Percentiles rank a stretch among this genome's conserved stretches.
Conservation (phyloP, 345 rosid species). For the Eucalyptus cladocalyx region DNA sequence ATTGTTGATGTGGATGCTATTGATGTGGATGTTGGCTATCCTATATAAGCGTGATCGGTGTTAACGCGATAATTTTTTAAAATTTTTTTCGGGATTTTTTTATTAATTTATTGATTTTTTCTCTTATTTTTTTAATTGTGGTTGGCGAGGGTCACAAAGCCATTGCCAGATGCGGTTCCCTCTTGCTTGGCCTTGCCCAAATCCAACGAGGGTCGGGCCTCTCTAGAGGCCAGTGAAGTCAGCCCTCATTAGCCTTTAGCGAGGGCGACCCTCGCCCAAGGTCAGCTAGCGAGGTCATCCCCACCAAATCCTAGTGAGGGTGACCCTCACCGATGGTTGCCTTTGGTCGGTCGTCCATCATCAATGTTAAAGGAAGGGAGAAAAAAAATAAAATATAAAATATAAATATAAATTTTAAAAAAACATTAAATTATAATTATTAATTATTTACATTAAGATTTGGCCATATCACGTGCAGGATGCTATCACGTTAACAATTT, state of each 20-base stretch:
- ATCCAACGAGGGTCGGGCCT: not conserved
- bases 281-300: rapidly evolving
- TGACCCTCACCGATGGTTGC: too few species aligned
- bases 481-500: too few species aligned
- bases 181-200: not conserved
- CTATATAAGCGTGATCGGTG: rapidly evolving
- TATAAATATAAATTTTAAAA: too few species aligned
- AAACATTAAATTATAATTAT: too few species aligned
- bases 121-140: not conserved
- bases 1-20: rapidly evolving
- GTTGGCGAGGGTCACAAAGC: rapidly evolving
- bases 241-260: not conserved
- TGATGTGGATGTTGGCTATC: rapidly evolving
- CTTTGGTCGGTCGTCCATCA: rapidly evolving
- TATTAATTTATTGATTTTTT: too few species aligned
- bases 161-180: rapidly evolving
- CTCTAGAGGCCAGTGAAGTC: rapidly evolving
- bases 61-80: too few species aligned
- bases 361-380: too few species aligned
- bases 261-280: rapidly evolving
- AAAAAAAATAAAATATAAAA: too few species aligned
- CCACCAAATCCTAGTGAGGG: not conserved
- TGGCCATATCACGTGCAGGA: too few species aligned
- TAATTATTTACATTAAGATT: too few species aligned
- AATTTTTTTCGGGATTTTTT: too few species aligned